Evolutionary conservation across 768 basidiomycete species (phyloP).

Genomic region (Vararia minispora): DNA sequence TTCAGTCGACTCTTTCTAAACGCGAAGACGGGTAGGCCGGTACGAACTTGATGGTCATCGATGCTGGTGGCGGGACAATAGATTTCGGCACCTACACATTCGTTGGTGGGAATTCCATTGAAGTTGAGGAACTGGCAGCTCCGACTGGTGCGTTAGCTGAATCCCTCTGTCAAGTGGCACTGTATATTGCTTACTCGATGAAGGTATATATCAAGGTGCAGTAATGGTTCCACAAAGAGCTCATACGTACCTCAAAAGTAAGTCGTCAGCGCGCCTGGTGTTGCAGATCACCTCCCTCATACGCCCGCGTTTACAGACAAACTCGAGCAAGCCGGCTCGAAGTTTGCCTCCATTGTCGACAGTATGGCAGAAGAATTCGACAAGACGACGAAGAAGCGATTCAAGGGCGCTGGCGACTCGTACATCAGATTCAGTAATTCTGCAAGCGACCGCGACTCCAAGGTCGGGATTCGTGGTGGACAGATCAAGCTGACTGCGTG

Average conservation of each 20-base stretch:
- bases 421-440: too few species aligned
- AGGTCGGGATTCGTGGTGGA: too few species aligned
- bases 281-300: too few species aligned
- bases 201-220: slow-evolving; percentile 32
- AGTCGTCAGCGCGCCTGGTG: too few species aligned
- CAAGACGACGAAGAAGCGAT: too few species aligned
- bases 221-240: slow-evolving; percentile 28
- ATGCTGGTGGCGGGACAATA: slow-evolving; percentile 37
- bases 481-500: too few species aligned
- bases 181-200: slow-evolving; percentile 2
- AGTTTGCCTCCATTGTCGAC: too few species aligned
- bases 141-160: slow-evolving; percentile 20
- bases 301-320: too few species aligned
- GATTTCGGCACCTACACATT: slow-evolving; percentile 29
- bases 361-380: too few species aligned
- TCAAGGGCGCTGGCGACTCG: too few species aligned
- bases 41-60: slow-evolving; percentile 32
- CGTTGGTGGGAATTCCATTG: slow-evolving; percentile 1
- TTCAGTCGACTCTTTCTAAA: slow-evolving; percentile 8
- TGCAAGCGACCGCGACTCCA: too few species aligned
- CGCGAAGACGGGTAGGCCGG: slow-evolving; percentile 17
- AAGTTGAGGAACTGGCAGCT: slow-evolving; percentile 26
- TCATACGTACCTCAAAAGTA: slow-evolving; percentile 22
- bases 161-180: background rate
- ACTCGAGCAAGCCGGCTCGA: too few species aligned